Evolutionary conservation across 2,329 filamentous ascomycete genomes (phyloP).

Genomic region (Aspergillaceae sp.): DNA sequence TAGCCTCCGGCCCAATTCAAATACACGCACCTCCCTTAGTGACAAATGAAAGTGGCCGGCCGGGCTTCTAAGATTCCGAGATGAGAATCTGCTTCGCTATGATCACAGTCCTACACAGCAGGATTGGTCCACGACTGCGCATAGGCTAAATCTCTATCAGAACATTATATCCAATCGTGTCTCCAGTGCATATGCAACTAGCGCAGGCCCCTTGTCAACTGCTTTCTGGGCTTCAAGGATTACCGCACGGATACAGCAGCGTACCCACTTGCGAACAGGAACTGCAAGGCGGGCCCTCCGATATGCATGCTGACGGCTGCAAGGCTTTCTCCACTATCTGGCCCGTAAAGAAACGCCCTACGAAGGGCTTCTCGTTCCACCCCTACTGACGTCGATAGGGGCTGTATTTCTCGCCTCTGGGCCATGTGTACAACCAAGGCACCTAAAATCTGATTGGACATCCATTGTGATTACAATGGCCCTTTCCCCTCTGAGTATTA

Average conservation of each 20-base stretch:
- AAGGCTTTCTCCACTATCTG: constrained; percentile 3
- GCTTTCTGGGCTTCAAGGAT: constrained; percentile 8
- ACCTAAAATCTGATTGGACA: too few species aligned
- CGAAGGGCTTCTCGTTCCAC: background rate
- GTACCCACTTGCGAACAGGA: constrained; percentile 5
- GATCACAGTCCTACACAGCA: background rate
- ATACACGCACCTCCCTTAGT: constrained; percentile 17
- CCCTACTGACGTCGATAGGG: too few species aligned
- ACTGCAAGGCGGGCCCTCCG: constrained; percentile 15
- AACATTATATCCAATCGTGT: constrained; percentile 18
- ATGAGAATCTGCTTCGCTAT: constrained; percentile 12
- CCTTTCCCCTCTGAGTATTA: too few species aligned
- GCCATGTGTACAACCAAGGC: too few species aligned
- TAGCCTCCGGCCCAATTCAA: constrained; percentile 24
- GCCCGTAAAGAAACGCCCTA: background rate
- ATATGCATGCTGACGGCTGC: constrained; percentile 17
- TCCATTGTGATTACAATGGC: too few species aligned
- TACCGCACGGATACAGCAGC: background rate
- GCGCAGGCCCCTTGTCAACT: constrained; percentile 2
- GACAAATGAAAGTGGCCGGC: constrained; percentile 25
- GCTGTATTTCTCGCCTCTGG: too few species aligned
- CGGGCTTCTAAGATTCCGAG: constrained; percentile 16
- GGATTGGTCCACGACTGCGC: background rate
- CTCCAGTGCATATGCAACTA: constrained; percentile 22
- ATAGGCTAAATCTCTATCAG: constrained; percentile 16